Conservation (phyloP, 495 filamentous ascomycete genomes). For the Podospora sp. region DNA sequence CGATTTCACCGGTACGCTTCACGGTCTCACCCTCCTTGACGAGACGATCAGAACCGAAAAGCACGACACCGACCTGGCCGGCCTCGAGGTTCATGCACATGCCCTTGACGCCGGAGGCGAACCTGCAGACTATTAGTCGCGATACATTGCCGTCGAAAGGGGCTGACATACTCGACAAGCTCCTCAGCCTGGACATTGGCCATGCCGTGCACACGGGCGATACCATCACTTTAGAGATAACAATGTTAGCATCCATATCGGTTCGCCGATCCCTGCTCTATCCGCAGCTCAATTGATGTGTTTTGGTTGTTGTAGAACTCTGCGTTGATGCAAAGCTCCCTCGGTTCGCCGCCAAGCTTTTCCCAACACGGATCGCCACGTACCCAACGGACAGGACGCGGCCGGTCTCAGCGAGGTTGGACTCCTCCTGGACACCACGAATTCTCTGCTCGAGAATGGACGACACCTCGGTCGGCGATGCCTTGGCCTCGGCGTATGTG, state of each 20-base stretch:
- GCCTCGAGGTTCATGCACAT: constrained; percentile 99
- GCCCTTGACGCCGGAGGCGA: constrained; percentile 99
- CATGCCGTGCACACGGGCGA: constrained; percentile 99
- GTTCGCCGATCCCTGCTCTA: neutral
- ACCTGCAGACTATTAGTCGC: constrained; percentile 60
- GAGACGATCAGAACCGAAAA: constrained; percentile 99
- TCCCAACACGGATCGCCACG: constrained; percentile 44
- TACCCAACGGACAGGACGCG: constrained; percentile 99
- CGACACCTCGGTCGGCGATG: constrained; percentile 94
- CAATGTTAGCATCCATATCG: constrained; percentile 42
- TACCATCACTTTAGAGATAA: constrained; percentile 83
- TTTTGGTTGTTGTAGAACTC: constrained; percentile 12
- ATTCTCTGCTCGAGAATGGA: constrained; percentile 99
- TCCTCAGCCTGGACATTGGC: constrained; percentile 99
- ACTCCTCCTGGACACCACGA: constrained; percentile 95
- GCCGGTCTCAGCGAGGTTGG: constrained; percentile 94
- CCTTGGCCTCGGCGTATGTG: constrained; percentile 93
- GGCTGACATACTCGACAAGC: constrained; percentile 89
- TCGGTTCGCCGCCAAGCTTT: constrained; percentile 10
- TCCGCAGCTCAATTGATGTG: constrained; percentile 16
- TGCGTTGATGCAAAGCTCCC: constrained; percentile 7
- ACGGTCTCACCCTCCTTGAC: constrained; percentile 99
- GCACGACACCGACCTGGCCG: constrained; percentile 99
- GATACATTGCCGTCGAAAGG: constrained; percentile 12
- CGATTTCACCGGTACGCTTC: constrained; percentile 99